Conservation (phyloP, 2,329 filamentous ascomycete species). For the Nigrospora sphaerica region DNA sequence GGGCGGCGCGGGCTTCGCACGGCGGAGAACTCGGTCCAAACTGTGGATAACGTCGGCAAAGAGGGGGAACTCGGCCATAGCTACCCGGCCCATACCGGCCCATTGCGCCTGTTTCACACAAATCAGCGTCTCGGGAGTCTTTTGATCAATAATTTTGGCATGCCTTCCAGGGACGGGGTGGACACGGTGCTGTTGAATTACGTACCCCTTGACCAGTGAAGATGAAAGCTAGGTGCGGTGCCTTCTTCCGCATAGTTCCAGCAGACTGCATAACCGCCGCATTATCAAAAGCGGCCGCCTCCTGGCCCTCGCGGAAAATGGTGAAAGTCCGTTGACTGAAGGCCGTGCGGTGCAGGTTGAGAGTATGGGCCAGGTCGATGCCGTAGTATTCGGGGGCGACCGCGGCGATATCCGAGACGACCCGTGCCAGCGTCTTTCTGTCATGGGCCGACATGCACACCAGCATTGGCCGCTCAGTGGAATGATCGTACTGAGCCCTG, state of each 20-base stretch:
- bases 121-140: no score
- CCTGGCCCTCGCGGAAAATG: neutral
- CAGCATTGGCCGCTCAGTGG: neutral
- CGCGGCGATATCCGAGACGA: neutral
- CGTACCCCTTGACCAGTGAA: conserved; percentile 5
- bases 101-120: conserved; percentile 2
- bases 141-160: neutral
- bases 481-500: neutral
- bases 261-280: neutral
- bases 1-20: conserved; percentile 2
- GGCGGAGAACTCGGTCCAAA: conserved; percentile 4
- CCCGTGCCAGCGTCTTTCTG: no score
- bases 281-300: neutral
- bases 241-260: neutral
- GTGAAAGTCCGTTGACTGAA: conserved; percentile 3
- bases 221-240: conserved; percentile 1
- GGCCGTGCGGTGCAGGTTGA: conserved; percentile 3
- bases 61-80: neutral
- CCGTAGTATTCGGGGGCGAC: neutral
- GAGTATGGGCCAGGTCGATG: conserved; percentile 4
- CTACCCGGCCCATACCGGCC: conserved; percentile 2
- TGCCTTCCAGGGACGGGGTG: neutral
- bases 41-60: conserved; percentile 4
- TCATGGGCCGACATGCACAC: neutral
- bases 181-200: neutral